These are phyloP conservation scores for Phascolomyces articulosus DNA, from an alignment of 371 early-diverging fungal species.

Conservation along the genomic window DNA sequence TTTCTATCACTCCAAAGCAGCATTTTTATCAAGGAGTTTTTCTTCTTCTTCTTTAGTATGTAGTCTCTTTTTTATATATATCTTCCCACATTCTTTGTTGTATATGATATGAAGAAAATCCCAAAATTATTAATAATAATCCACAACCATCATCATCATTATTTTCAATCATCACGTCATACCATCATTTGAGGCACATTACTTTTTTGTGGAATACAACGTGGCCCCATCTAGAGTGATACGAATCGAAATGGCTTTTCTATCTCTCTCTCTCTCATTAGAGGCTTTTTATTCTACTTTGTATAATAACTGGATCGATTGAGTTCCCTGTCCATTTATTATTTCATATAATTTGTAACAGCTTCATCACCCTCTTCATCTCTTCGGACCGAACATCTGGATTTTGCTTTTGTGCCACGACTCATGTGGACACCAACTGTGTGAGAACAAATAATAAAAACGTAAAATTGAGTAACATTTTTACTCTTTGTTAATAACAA, in stretches of 20 bases:
- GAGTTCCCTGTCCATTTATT: neutral
- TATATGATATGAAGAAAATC: constrained; percentile 1
- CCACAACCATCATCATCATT: neutral
- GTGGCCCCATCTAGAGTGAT: neutral
- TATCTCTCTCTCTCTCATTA: neutral
- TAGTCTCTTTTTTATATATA: constrained; percentile 1
- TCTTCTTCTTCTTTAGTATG: neutral
- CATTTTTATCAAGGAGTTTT: neutral
- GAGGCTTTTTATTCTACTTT: neutral
- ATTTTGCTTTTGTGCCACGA: neutral
- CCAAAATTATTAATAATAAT: neutral
- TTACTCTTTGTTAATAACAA: too few relatives aligned
- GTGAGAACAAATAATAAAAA: neutral
- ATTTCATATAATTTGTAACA: too few relatives aligned
- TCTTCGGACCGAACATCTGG: neutral
- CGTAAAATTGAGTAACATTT: neutral
- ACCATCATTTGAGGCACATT: neutral
- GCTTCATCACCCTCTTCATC: neutral
- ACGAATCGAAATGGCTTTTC: neutral
- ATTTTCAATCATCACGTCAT: neutral
- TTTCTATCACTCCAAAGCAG: neutral
- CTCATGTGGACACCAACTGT: constrained; percentile 2
- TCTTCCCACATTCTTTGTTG: neutral
- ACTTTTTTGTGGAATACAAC: constrained; percentile 9
- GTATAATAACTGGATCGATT: too few relatives aligned